Percentiles rank a stretch among this genome's conserved stretches.
Evolutionary conservation across 257 asterid genomes (phyloP).

Genomic region (Parsonsia alboflavescens): DNA sequence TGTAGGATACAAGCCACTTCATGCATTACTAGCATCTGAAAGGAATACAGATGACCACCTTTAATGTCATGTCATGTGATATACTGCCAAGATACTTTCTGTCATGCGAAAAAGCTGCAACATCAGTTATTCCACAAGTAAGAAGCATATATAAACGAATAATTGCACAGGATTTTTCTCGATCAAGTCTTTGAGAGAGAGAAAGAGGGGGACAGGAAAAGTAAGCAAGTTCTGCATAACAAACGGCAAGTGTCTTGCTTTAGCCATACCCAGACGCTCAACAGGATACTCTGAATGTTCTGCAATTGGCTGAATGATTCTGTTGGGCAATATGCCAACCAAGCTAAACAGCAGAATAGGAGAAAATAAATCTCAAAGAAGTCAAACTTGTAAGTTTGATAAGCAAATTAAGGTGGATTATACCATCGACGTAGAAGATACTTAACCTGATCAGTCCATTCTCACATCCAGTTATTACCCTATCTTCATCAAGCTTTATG

Average conservation of each 20-base stretch:
- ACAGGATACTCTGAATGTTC: conserved; percentile 85
- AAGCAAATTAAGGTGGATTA: neutral
- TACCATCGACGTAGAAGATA: neutral
- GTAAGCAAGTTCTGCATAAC: neutral
- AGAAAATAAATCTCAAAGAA: conserved; percentile 9
- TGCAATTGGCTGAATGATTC: conserved; percentile 85
- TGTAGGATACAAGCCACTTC: neutral
- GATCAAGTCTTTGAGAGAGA: neutral
- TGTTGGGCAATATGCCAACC: conserved; percentile 84
- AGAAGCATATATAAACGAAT: neutral
- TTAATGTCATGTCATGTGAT: conserved; percentile 72
- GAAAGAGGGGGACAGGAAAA: too few relatives aligned
- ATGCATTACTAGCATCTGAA: neutral
- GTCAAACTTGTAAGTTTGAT: conserved; percentile 7
- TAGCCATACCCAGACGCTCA: conserved; percentile 79
- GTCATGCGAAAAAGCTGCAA: conserved; percentile 84
- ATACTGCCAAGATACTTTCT: conserved; percentile 85
- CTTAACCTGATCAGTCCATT: conserved; percentile 79
- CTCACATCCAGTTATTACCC: conserved; percentile 77
- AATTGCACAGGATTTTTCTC: neutral
- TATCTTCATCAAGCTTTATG: conserved; percentile 84
- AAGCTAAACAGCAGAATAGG: conserved; percentile 41
- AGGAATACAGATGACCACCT: conserved; percentile 37
- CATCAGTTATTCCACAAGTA: conserved; percentile 13
- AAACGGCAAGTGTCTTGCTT: neutral